Evolutionary conservation across 108 stramenopile genomes (phyloP).

Genomic region (Heterococcus sp.): DNA sequence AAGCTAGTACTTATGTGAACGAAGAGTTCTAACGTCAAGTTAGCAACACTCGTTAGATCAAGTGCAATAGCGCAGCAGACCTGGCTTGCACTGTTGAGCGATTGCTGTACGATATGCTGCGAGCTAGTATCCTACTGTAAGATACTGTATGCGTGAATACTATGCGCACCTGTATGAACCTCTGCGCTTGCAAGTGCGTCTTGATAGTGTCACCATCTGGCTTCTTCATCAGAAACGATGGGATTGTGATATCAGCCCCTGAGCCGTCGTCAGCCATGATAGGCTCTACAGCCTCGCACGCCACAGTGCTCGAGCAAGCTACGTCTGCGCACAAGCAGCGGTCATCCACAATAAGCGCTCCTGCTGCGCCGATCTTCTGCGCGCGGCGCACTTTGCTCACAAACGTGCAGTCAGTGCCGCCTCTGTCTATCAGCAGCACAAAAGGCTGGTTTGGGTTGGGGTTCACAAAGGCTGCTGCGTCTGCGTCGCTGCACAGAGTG

Average conservation of each 20-base stretch:
- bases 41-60: too few relatives aligned
- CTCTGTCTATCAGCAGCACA: constrained; percentile 86
- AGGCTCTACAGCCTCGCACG: constrained; percentile 66
- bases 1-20: too few relatives aligned
- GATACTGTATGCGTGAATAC: not conserved
- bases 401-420: constrained; percentile 72
- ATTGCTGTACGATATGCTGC: too few relatives aligned
- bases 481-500: constrained; percentile 15
- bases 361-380: constrained; percentile 81
- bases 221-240: constrained; percentile 52
- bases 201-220: constrained; percentile 16
- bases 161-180: not conserved
- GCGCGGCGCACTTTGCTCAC: constrained; percentile 83
- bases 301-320: not conserved
- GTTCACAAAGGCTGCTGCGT: not conserved
- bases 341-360: constrained; percentile 85
- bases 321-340: constrained; percentile 67
- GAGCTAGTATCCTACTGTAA: too few relatives aligned
- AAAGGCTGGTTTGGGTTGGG: constrained; percentile 67
- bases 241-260: constrained; percentile 84
- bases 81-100: too few relatives aligned
- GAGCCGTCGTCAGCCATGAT: constrained; percentile 95
- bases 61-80: too few relatives aligned
- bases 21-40: too few relatives aligned
- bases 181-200: constrained; percentile 1